Conservation (phyloP, 2,329 filamentous ascomycete genomes). For the Colletotrichum musae region DNA sequence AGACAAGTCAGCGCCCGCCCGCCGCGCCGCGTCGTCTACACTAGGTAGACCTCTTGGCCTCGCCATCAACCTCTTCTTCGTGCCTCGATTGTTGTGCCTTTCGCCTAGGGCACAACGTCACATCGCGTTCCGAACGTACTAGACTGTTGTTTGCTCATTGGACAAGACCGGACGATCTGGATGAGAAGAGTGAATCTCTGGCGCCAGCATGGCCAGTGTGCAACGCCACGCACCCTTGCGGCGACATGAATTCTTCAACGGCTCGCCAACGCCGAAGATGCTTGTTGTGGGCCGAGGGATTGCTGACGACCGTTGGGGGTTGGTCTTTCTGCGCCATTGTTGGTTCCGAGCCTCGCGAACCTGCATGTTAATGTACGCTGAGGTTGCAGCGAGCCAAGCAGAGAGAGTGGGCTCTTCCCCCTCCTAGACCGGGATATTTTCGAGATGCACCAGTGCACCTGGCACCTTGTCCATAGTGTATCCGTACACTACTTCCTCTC, state of each 20-base stretch:
- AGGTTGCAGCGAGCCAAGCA: constrained; percentile 31
- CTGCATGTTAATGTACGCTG: constrained; percentile 33
- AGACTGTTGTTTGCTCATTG: background rate
- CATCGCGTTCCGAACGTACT: constrained; percentile 11
- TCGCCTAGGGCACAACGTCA: background rate
- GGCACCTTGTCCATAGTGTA: background rate
- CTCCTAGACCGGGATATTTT: constrained; percentile 37
- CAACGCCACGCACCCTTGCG: constrained; percentile 22
- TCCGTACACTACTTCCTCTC: background rate
- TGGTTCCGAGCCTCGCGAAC: constrained; percentile 37
- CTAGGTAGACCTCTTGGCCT: background rate
- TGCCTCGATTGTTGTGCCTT: constrained; percentile 9
- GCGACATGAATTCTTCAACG: constrained; percentile 41
- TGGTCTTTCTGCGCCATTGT: constrained; percentile 33
- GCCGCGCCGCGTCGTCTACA: constrained; percentile 2
- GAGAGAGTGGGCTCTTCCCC: constrained; percentile 6
- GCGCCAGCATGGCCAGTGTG: constrained; percentile 6
- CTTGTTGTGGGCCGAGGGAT: constrained; percentile 37
- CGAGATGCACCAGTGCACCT: constrained; percentile 21
- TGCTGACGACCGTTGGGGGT: constrained; percentile 26
- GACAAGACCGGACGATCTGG: constrained; percentile 26
- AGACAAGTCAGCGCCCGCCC: constrained; percentile 12
- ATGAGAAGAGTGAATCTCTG: background rate
- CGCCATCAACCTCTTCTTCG: background rate
- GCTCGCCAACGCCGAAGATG: constrained; percentile 35